Conservation (phyloP, 495 filamentous ascomycete genomes). For the Bathelium albidoporum region DNA sequence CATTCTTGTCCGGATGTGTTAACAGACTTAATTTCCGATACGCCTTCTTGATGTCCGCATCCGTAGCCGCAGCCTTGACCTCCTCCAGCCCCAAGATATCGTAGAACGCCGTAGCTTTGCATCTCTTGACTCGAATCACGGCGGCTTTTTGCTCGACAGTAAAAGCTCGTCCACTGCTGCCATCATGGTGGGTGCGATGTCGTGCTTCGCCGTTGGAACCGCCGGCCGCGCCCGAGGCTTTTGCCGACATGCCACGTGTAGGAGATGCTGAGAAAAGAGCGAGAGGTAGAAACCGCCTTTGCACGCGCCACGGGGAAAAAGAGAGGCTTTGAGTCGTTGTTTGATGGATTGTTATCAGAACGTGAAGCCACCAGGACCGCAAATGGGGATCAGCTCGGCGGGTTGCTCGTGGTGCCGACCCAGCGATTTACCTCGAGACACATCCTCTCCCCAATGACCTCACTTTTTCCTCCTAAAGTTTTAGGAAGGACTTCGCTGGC, state of each 20-base stretch:
- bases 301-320: constrained; percentile 5
- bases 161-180: constrained; percentile 80
- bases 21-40: constrained; percentile 82
- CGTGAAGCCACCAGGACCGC: no score
- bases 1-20: constrained; percentile 97
- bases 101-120: constrained; percentile 79
- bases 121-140: constrained; percentile 76
- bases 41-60: constrained; percentile 83
- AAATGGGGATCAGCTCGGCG: no score
- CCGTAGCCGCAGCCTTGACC: constrained; percentile 51
- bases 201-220: constrained; percentile 49
- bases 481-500: neutral
- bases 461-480: no score
- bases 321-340: neutral
- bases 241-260: constrained; percentile 56
- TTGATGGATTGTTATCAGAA: neutral
- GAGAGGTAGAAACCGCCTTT: neutral
- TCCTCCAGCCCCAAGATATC: constrained; percentile 65
- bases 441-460: no score
- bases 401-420: no score
- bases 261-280: neutral
- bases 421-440: no score
- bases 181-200: constrained; percentile 81
- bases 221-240: constrained; percentile 62
- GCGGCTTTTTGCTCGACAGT: constrained; percentile 84